A percentile compares a stretch with the other conserved stretches of the same genome.
These are phyloP conservation scores for Hortiboletus flavorubellus DNA, from an alignment of 768 basidiomycete species.

Conservation along the genomic window DNA sequence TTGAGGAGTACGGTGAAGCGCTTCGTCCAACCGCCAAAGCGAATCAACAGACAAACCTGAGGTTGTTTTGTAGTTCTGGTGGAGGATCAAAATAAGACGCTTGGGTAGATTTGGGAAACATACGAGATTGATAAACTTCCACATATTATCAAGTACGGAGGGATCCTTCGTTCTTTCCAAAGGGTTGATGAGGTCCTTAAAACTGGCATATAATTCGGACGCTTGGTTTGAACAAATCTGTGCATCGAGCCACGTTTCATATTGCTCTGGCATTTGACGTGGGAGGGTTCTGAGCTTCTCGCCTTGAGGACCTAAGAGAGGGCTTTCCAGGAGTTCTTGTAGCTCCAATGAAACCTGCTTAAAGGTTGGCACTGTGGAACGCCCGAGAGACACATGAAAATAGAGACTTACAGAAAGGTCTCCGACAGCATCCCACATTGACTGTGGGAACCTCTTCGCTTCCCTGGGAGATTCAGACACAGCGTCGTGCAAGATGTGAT, in stretches of 20 bases:
- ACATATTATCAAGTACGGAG: constrained; percentile 54
- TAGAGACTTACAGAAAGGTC: constrained; percentile 65
- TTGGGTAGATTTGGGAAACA: constrained; percentile 14
- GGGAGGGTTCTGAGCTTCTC: constrained; percentile 48
- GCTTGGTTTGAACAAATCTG: constrained; percentile 60
- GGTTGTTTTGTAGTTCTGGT: constrained; percentile 55
- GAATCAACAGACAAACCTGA: constrained; percentile 56
- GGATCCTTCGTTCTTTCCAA: constrained; percentile 52
- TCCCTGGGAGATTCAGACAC: constrained; percentile 71
- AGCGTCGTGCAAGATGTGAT: constrained; percentile 65
- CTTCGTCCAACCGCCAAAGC: constrained; percentile 60
- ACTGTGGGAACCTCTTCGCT: constrained; percentile 72
- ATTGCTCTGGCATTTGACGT: constrained; percentile 56
- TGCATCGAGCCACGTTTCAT: constrained; percentile 67
- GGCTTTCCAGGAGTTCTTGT: constrained; percentile 59
- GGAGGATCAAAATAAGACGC: constrained; percentile 6
- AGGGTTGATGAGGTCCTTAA: constrained; percentile 57
- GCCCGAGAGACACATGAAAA: constrained; percentile 40
- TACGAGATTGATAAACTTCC: constrained; percentile 62
- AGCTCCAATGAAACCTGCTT: constrained; percentile 61
- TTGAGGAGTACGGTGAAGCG: constrained; percentile 50
- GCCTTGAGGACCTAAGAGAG: constrained; percentile 55
- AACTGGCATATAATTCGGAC: constrained; percentile 45
- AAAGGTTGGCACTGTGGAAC: background rate
- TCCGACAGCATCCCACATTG: constrained; percentile 78